These are phyloP conservation scores for Cnidoscolus chayamansa DNA, from an alignment of 441 rosid species.

Conservation along the genomic window DNA sequence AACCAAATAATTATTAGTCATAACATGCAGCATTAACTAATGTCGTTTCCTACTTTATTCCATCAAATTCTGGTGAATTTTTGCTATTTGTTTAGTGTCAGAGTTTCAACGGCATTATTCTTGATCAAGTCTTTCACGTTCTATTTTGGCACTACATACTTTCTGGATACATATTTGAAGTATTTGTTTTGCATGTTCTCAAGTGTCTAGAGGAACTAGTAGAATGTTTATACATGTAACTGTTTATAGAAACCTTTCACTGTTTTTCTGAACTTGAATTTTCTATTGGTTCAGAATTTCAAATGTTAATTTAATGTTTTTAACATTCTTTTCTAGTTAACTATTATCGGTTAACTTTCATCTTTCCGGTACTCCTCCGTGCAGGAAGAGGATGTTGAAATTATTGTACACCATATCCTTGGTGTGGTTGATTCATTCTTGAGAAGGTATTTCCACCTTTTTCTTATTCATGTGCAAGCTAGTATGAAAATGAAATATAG, in stretches of 20 bases:
- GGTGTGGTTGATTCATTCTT: slow-evolving; percentile 63
- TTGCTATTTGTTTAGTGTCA: neutral
- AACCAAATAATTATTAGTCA: neutral
- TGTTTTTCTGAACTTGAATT: neutral
- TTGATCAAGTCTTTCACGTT: neutral
- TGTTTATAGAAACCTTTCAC: neutral
- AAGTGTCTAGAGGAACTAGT: neutral
- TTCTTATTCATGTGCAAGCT: neutral
- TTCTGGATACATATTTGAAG: neutral
- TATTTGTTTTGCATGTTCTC: neutral
- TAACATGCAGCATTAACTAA: neutral
- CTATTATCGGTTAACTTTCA: neutral
- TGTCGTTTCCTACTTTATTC: neutral
- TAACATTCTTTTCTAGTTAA: neutral
- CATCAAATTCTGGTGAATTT: neutral
- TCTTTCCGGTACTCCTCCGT: neutral
- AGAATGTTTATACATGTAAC: neutral
- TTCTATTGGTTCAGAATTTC: neutral
- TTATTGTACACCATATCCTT: slow-evolving; percentile 60
- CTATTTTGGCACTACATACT: neutral
- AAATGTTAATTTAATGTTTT: neutral
- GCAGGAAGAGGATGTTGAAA: slow-evolving; percentile 78
- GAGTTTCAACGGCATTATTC: neutral
- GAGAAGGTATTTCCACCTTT: slow-evolving; percentile 41
- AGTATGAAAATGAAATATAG: neutral